Evolutionary conservation across 768 basidiomycete species (phyloP).

Genomic region (Rhodotorula kratochvilovae): DNA sequence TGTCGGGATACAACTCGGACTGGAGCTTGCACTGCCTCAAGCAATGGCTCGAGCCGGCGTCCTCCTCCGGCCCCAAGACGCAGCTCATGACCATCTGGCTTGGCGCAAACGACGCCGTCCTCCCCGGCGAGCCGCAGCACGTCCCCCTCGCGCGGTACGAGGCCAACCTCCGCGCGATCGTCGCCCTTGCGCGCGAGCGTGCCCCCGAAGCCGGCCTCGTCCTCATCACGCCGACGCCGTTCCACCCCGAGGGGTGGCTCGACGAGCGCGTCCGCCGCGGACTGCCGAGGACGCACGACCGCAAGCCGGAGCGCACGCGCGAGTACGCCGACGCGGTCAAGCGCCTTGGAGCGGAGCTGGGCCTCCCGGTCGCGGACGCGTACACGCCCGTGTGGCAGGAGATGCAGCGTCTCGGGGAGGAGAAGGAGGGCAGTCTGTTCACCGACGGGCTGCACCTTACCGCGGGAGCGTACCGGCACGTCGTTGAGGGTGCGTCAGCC

Average conservation of each 20-base stretch:
- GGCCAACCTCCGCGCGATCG: slow-evolving; percentile 21
- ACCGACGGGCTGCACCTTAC: slow-evolving; percentile 35
- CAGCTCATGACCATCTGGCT: slow-evolving; percentile 33
- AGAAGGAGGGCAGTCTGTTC: slow-evolving; percentile 2
- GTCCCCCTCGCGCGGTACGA: slow-evolving; percentile 28
- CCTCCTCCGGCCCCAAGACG: not conserved
- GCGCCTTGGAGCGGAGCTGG: slow-evolving; percentile 2
- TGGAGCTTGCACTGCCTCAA: slow-evolving; percentile 23
- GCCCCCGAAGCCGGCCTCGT: slow-evolving; percentile 16
- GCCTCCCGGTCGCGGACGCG: slow-evolving; percentile 17
- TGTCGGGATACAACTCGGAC: slow-evolving; percentile 34
- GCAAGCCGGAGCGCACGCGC: slow-evolving; percentile 13
- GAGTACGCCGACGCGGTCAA: slow-evolving; percentile 25
- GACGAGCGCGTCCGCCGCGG: slow-evolving; percentile 1
- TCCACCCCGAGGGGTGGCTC: slow-evolving; percentile 9
- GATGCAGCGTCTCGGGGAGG: not conserved
- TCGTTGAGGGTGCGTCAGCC: slow-evolving; percentile 19
- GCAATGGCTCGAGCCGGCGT: not conserved
- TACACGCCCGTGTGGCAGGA: slow-evolving; percentile 3
- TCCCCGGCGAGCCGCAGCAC: slow-evolving; percentile 20
- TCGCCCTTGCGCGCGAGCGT: slow-evolving; percentile 22
- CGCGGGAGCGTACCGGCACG: slow-evolving; percentile 9
- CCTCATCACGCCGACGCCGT: slow-evolving; percentile 34
- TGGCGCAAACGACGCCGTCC: slow-evolving; percentile 38
- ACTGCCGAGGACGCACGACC: not conserved